Percentiles rank a stretch among this genome's conserved stretches.
phyloP scores from a whole-genome alignment of 1,139 yeast genomes.

The Spencermartinsiella ligniputridi region DNA sequence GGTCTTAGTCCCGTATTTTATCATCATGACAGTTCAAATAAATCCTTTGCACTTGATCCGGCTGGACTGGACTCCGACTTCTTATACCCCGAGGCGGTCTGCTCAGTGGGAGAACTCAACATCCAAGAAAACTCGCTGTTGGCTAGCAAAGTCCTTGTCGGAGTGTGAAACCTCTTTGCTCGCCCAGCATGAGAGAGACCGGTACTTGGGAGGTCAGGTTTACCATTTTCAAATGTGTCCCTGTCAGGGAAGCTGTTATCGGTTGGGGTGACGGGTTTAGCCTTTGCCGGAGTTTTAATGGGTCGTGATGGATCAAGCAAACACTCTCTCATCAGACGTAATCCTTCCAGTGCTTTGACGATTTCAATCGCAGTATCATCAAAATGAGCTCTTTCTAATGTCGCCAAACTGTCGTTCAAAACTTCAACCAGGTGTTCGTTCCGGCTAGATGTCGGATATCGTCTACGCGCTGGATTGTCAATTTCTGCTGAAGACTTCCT shows the following conservation, averaged over 20 bases:
- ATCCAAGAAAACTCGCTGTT: conserved; percentile 24
- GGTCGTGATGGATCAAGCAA: conserved; percentile 10
- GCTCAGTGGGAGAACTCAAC: conserved; percentile 15
- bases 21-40: conserved; percentile 14
- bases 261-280: not conserved
- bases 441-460: conserved; percentile 14
- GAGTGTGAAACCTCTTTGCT: conserved; percentile 7
- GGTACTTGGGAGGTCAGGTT: not conserved
- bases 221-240: not conserved
- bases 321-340: conserved; percentile 21
- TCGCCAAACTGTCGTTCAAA: conserved; percentile 14
- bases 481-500: not conserved
- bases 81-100: conserved; percentile 4
- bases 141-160: conserved; percentile 17
- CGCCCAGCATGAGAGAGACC: not conserved
- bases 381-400: conserved; percentile 11
- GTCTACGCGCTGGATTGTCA: not conserved
- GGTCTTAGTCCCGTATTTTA: no score
- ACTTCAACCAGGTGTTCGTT: conserved; percentile 19
- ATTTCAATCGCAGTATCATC: conserved; percentile 1
- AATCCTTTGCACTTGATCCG: conserved; percentile 6
- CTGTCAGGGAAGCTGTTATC: not conserved
- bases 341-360: conserved; percentile 18
- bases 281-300: not conserved
- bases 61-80: conserved; percentile 3